A percentile compares a stretch with the other conserved stretches of the same genome.
These are phyloP conservation scores for Gautieria morchelliformis DNA, from an alignment of 768 basidiomycete genomes.

Conservation along the genomic window DNA sequence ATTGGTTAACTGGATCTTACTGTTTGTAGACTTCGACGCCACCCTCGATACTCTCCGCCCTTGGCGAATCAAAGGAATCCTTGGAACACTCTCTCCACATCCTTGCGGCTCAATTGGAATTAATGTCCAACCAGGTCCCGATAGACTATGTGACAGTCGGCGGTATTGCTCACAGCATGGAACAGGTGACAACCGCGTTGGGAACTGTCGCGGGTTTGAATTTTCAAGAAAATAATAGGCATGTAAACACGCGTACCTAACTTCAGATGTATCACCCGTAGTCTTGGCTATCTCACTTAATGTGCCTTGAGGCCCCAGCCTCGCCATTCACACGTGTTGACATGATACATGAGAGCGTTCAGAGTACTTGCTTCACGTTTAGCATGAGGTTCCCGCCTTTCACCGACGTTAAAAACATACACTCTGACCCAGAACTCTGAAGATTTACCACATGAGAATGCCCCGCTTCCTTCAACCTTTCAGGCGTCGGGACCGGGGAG, in stretches of 20 bases:
- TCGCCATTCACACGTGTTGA: not conserved
- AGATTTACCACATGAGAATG: not conserved
- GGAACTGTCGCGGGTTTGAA: conserved; percentile 47
- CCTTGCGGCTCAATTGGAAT: conserved; percentile 41
- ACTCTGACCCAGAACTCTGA: not conserved
- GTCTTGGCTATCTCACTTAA: not conserved
- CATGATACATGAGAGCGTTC: not conserved
- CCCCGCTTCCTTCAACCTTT: conserved; percentile 5
- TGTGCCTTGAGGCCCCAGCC: not conserved
- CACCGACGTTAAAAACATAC: not conserved
- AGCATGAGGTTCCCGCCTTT: not conserved
- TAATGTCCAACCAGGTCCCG: conserved; percentile 28
- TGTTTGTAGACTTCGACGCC: not conserved
- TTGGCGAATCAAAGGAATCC: conserved; percentile 33
- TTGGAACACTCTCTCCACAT: conserved; percentile 43
- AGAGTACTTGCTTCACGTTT: not conserved
- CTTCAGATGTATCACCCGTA: too few relatives aligned
- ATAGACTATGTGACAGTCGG: conserved; percentile 43
- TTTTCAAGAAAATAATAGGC: not conserved
- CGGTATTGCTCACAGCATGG: conserved; percentile 57
- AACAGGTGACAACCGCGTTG: conserved; percentile 55
- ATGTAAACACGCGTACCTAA: not conserved
- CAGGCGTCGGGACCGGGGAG: conserved; percentile 1
- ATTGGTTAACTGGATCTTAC: not conserved
- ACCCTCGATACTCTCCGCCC: conserved; percentile 12